Base-by-base conservation (phyloP, 768 basidiomycete genomes). In the Suillus sp. region DNA sequence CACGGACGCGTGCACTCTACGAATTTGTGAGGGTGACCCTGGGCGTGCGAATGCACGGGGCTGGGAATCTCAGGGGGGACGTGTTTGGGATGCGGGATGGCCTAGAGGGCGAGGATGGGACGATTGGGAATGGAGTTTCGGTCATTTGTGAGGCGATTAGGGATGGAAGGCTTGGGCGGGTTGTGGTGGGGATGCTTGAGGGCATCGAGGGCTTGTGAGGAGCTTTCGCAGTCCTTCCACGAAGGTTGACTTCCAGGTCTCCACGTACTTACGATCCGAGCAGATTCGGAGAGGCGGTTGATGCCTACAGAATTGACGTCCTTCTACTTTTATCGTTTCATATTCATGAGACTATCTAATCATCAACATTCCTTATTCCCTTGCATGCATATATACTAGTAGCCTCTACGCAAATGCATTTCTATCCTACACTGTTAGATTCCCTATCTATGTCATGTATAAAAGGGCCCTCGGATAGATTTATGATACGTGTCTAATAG, bases 21-120 rank as follows among this genome's bases (percentile, higher is more conserved):
- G 87, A 91, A 72, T 95, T 87, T 65, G 84, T 96, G 6, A 81
- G 93, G 38, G 64, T 84, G 25, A 83, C 81, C 9, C 78, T 95
- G 34, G 91, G 90, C n/a, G 84, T 94, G 64, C 79, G 79, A 67
- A 94, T 93, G 90, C 86, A 93, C 66, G 92, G 92, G 18, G 79
- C 82, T 9, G 90, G 92, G 68, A 95, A 95, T 70, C 79, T 86
- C 64, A 77, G 79, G 47, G 75, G 77, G 9, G 89, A 86, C 67
- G 83, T 78, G 65, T 83, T 83, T 60, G 90, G 91, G 9, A 80
- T 88, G 74, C 67, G 64, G 27, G 65, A 62, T 34, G 88, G 86
- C 13, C 81, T 86, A 13, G 87, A 88, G 57, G 88, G 45, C 3
- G 51, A n/a, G 65, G 70, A 2, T 45, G 53, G 25, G 42, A 90